Evolutionary conservation across 805 yeast genomes (phyloP).

Genomic region (Metschnikowia baotianmanensis): DNA sequence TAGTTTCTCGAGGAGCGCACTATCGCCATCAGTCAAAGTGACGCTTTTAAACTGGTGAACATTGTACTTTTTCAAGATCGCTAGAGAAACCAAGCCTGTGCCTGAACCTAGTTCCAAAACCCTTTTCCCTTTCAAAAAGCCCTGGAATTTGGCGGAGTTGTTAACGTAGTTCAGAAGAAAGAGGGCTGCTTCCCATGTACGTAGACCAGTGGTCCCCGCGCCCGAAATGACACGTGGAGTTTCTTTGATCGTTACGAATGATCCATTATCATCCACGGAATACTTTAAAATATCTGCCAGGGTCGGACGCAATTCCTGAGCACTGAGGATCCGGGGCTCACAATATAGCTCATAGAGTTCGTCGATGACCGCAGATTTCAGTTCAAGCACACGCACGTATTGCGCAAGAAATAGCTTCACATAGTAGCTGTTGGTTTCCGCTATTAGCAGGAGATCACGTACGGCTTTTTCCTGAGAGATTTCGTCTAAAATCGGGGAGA

Average conservation of each 20-base stretch:
- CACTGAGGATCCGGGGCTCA: conserved; percentile 29
- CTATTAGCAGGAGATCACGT: conserved; percentile 19
- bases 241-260: conserved; percentile 45
- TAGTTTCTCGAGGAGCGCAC: conserved; percentile 49
- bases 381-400: conserved; percentile 37
- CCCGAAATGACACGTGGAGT: conserved; percentile 66
- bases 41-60: conserved; percentile 25
- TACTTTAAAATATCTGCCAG: conserved; percentile 38
- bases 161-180: conserved; percentile 55
- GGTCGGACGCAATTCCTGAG: conserved; percentile 35
- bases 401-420: conserved; percentile 44
- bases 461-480: conserved; percentile 23
- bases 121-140: conserved; percentile 21
- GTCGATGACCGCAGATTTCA: conserved; percentile 31
- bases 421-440: conserved; percentile 49
- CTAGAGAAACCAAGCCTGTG: conserved; percentile 74
- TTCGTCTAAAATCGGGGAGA: conserved; percentile 10
- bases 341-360: conserved; percentile 44
- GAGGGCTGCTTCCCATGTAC: conserved; percentile 94
- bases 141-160: background rate
- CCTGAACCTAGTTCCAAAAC: conserved; percentile 85
- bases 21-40: conserved; percentile 67
- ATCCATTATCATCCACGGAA: conserved; percentile 19
- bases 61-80: conserved; percentile 31
- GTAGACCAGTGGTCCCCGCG: conserved; percentile 78